Base-by-base conservation (phyloP, 2,329 filamentous ascomycete genomes). In the Rhinocladiella mackenziei region DNA sequence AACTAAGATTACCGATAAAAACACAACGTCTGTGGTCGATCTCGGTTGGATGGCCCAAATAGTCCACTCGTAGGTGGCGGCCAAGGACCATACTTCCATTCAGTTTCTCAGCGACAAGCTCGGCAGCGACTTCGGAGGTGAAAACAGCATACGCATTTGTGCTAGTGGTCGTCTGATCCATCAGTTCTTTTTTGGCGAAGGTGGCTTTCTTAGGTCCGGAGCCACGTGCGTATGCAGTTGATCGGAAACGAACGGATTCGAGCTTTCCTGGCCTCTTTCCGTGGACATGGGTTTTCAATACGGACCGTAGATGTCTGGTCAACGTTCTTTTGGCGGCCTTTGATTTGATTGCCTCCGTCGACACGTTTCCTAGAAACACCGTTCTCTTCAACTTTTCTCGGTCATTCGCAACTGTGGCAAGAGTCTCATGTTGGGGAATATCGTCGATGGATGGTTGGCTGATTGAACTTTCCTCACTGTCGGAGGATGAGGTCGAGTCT, bases 141-240 rank as follows among this genome's bases (percentile, higher is more conserved):
- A 92, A 96, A 36, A 98, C 89, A 20, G 78, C 87, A 62, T 98
- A 98, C 34, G 92, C 92, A 62, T 98, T 96, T 47, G 89, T 89
- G 51, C 86, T 94, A 60, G 86, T 87, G 1, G 91, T 92, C 1
- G 94, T 98, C 14, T 87, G 80, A 49, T 86, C 83, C 83, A 96
- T 91, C 45, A 97, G 73, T 17, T 89, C 83, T 63, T 89, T 89
- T 58, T 87, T 94, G 50, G 91, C 92, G 64, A 81, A 97, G 17
- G 92, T 86, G n/a, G 91, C 92, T 51, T 91, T 86, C 70, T 95
- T 96, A 37, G 92, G 92, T 44, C 96, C 77, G 11, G 81, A 73
- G 25, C 74, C 77, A 19, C 80, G 80, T 4, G 84, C 78, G 64
- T 94, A 97, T 2, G 92, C 86, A 10, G 89, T 87, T 5, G 91